Base-by-base conservation (phyloP, 805 yeast genomes). In the Saccharomycopsis sp. region DNA sequence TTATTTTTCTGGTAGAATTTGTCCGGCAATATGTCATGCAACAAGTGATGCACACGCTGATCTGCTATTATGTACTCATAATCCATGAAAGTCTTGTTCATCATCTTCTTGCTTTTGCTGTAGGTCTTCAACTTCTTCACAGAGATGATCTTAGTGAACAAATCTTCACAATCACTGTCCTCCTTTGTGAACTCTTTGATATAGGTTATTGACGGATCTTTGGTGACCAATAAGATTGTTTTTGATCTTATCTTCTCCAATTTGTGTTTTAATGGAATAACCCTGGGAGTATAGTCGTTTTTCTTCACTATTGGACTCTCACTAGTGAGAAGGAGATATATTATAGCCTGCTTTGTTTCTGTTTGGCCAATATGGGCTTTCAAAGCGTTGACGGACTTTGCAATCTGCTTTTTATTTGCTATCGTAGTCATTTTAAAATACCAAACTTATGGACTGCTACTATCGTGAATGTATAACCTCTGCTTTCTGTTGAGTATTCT, bases 21-120 rank as follows among this genome's bases (percentile, higher is more conserved):
- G 3, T 77, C 75, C 1, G 88, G 87, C 41, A 89, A 70, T 0
- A 86, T 69, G 1, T 72, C 72, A 0, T 88, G 87, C 29, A 88
- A 69, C 22, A 83, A 70, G 61, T 80, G 81, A 65, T 83, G 84
- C 1, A 88, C 78, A 61, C 94, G 73, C 56, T 84, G 80, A 69
- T 89, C 96, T 2, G 86, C 84, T 8, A 89, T 73, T 1, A 89
- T 75, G 25, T 85, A 65, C 65, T 89, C 96, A 67, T 78, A 83
- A 47, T 85, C 88, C 58, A 80, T 78, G 64, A 73, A 82, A 1
- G 84, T 64, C 53, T 77, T 79, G 54, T 74, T 76, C 38, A 81
- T 67, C 23, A 78, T 73, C 54, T 76, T 77, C 2, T 77, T 73
- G 62, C 76, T 79, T 17, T 68, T 67, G 8, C 78, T 69, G 20